Evolutionary conservation across 805 yeast species (phyloP), one percentile per base, ranked within the genome.

Genomic region (Cyberlindnera mississippiensis): DNA sequence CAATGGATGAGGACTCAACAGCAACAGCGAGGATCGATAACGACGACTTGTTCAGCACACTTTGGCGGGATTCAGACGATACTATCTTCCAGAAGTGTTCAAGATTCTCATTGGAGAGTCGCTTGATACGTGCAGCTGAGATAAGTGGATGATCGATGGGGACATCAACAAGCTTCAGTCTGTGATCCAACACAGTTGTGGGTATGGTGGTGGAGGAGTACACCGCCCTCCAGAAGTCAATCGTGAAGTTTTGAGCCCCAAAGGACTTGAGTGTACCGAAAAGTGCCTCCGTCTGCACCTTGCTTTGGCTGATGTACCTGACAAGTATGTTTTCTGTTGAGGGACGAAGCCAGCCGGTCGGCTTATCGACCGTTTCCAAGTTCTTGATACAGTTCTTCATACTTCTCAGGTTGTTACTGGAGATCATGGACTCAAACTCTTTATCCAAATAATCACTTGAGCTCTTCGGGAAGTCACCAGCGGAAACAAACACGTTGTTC

Each of bases 401-500:
- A 28, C 54, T 48, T 18, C 43, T 35, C 6, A 41, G 4, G 28
- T 54, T 54, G 1, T 24, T 10, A 2, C 46, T 14, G 2, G 37
- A 17, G 26, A 54, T 14, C 41, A 49, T 51, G 3, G 50, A 45
- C 27, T 41, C 28, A 4, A 54, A 35, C 26, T 46, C 44, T 5
- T 8, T n/a, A 27, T 54, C 46, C 39, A 54, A 18, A 1, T 29
- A 9, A 13, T 29, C n/a, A 24, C 56, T 51, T 9, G 50, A 42
- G 4, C 38, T 35, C 13, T 41, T 40, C 2, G 51, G 44, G 31
- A 52, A 45, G 16, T 52, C 59, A 11, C 50, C 52, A 12, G 28
- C 27, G 2, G 48, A 26, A 10, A 54, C 37, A 1, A 54, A 31
- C 12, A 32, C 28, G 18, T 51, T 51, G 38, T 39, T 41, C 50